A percentile compares a stretch with the other conserved stretches of the same genome.
Conservation (phyloP, 2,329 filamentous ascomycete species). For the Seiridium cupressi region DNA sequence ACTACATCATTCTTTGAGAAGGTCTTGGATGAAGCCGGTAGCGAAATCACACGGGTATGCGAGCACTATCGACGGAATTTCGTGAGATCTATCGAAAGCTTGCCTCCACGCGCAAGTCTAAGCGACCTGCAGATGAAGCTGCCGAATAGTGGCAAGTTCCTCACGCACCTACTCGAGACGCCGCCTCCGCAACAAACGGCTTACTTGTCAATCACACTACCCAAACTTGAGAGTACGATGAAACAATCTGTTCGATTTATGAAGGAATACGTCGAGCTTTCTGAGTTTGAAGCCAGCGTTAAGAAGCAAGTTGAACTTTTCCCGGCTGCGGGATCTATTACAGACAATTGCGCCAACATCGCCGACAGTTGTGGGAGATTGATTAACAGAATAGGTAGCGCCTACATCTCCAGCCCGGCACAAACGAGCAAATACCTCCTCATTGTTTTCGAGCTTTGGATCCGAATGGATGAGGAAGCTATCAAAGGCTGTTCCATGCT, state of each 20-base stretch:
- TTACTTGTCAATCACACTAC: conserved; percentile 12
- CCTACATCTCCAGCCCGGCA: conserved; percentile 43
- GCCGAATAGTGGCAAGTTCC: conserved; percentile 35
- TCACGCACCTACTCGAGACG: conserved; percentile 19
- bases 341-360: conserved; percentile 16
- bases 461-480: conserved; percentile 50
- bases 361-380: conserved; percentile 33
- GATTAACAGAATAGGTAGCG: conserved; percentile 25
- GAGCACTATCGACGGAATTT: conserved; percentile 33
- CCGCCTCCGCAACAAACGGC: background rate
- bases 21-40: conserved; percentile 25
- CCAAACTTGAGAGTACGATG: conserved; percentile 18
- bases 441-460: conserved; percentile 56
- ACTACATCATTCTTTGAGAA: conserved; percentile 25
- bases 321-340: background rate
- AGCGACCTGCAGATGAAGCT: conserved; percentile 34
- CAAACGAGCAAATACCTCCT: conserved; percentile 53
- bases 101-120: conserved; percentile 35
- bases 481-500: conserved; percentile 44
- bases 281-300: conserved; percentile 11
- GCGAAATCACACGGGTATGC: conserved; percentile 35
- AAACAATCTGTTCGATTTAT: conserved; percentile 13
- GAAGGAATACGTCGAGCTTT: background rate
- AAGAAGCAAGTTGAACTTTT: background rate
- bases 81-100: conserved; percentile 35